Evolutionary conservation across 2,329 filamentous ascomycete species (phyloP).

Genomic region (Microcyclospora pomicola): DNA sequence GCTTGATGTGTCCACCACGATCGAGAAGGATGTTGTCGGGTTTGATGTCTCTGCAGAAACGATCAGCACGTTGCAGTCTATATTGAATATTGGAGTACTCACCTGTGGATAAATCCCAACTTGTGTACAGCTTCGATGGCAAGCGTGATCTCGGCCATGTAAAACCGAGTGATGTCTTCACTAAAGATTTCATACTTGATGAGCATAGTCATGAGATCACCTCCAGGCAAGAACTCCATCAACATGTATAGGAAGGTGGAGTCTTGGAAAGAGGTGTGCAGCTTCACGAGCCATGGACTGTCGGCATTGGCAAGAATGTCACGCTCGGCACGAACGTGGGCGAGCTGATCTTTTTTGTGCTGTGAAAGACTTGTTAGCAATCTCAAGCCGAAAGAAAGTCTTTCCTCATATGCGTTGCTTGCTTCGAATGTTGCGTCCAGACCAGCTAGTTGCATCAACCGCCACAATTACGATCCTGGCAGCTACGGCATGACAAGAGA

Average conservation of each 20-base stretch:
- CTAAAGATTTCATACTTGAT: conserved; percentile 99
- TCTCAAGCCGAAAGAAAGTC: background rate
- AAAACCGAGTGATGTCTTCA: conserved; percentile 96
- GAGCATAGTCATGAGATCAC: conserved; percentile 98
- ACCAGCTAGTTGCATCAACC: background rate
- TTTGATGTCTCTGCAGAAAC: conserved; percentile 73
- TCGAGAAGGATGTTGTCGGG: conserved; percentile 97
- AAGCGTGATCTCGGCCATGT: conserved; percentile 95
- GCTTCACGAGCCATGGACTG: conserved; percentile 97
- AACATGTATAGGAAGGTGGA: conserved; percentile 93
- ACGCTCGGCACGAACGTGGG: conserved; percentile 91
- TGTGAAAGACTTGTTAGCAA: conserved; percentile 15
- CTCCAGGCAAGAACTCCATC: conserved; percentile 97
- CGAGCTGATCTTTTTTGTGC: conserved; percentile 96
- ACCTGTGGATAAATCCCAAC: conserved; percentile 96
- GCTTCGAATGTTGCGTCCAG: too few relatives aligned
- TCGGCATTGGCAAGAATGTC: conserved; percentile 98
- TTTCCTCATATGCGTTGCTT: background rate
- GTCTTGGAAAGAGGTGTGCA: conserved; percentile 97
- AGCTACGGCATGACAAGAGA: too few relatives aligned
- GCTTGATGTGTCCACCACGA: conserved; percentile 88
- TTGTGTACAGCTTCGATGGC: conserved; percentile 99
- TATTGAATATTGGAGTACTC: conserved; percentile 9
- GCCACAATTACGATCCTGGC: background rate
- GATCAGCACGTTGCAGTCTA: conserved; percentile 1